Evolutionary conservation across 371 early-diverging fungal species (phyloP), one percentile per base, ranked within the genome.

Genomic region (Chytridium lagenaria): DNA sequence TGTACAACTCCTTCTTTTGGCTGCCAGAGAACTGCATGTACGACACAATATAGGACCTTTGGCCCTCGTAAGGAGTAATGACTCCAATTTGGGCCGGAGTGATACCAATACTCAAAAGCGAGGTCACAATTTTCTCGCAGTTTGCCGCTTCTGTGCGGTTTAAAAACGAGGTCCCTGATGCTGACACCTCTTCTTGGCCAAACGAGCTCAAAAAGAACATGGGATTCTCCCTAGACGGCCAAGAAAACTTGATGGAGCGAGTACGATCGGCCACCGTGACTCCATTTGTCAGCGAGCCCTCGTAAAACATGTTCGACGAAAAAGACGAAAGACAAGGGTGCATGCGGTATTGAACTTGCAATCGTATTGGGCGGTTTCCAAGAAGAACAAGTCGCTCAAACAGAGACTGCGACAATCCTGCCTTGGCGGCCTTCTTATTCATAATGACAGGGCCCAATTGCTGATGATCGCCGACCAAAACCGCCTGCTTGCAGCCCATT

Each of bases 1-100:
- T 94, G 87, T 96, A 98, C 12, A 94, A 82, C 67, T 98, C 98
- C 78, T 91, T 93, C 66, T 90, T 90, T 74, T 96, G 79, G 1
- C 94, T 85, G 1, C 99, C 99, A 63, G 91, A 91, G 77, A 91
- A 92, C 78, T 93, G 94, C 97, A 98, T 97, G 83, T 95, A 95
- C 72, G 90, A 89, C 23, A 94, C 97, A 71, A 97, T 85, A 80
- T 93, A 98, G 19, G 94, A 90, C 26, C 98, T 92, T 82, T 99
- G 99, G 44, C 99, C 99, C 82, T 99, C 99, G 79, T 99, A 99
- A 0, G 99, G 99, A 0, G 99, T 99, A 67, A 99, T 98, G 70
- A 99, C 90, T 73, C 99, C 99, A 73, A 99, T 98, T 80, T 99
- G 96, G 33, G 89, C 84, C 1, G 98, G 97, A 36, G 86, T 72